Conservation (phyloP, 495 filamentous ascomycete species). For the Penicillium malachiteum region DNA sequence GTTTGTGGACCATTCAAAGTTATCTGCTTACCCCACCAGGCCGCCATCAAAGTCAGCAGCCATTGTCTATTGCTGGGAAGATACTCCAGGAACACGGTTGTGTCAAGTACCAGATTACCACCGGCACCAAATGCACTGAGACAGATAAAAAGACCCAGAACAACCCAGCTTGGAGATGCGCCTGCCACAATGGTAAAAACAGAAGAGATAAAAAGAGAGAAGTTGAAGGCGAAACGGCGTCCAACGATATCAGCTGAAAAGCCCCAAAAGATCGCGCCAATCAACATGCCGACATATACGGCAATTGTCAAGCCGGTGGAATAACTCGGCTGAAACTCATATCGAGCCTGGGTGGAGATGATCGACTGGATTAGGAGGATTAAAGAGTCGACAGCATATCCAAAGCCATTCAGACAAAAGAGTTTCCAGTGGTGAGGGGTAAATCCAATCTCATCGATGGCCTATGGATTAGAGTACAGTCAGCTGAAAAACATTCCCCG, state of each 20-base stretch:
- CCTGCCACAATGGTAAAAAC: constrained; percentile 53
- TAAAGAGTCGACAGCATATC: constrained; percentile 68
- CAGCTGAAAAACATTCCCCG: neutral
- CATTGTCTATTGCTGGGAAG: constrained; percentile 46
- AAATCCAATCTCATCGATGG: constrained; percentile 73
- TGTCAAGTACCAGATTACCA: constrained; percentile 70
- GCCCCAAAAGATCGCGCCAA: constrained; percentile 56
- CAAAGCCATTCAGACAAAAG: constrained; percentile 66
- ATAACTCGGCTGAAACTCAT: constrained; percentile 55
- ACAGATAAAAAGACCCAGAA: constrained; percentile 47
- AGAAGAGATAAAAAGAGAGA: constrained; percentile 46
- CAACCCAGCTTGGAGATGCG: constrained; percentile 47
- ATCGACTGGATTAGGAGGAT: constrained; percentile 67
- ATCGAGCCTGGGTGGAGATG: constrained; percentile 50
- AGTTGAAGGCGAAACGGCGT: constrained; percentile 53
- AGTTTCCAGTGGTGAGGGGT: constrained; percentile 68
- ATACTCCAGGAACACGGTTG: constrained; percentile 58
- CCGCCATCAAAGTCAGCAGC: constrained; percentile 49
- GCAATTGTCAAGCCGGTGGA: constrained; percentile 59
- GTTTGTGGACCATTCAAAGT: neutral
- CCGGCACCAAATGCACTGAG: constrained; percentile 54
- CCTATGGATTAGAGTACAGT: constrained; percentile 22
- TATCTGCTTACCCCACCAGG: constrained; percentile 45
- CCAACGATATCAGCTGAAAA: constrained; percentile 55
- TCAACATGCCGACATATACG: constrained; percentile 54